Evolutionary conservation across 805 yeast genomes (phyloP).

Genomic region (Zygosaccharomyces siamensis): DNA sequence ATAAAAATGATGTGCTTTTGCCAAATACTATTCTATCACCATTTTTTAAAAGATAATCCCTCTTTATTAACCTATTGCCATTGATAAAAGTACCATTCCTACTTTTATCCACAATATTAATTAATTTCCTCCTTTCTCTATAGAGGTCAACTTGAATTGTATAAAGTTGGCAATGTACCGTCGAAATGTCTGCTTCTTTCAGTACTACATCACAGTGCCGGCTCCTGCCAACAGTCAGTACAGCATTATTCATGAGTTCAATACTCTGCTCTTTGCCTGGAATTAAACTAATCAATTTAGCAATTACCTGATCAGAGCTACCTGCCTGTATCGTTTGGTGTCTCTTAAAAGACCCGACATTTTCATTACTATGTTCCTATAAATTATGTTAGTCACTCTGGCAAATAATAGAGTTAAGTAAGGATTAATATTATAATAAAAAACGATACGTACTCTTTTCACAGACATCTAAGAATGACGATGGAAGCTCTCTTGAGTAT

Average conservation of each 20-base stretch:
- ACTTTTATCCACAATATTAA: conserved; percentile 49
- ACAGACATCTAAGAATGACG: neutral
- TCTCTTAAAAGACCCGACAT: conserved; percentile 14
- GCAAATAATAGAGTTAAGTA: neutral
- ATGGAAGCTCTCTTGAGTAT: neutral
- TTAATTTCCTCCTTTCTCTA: conserved; percentile 34
- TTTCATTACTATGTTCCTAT: conserved; percentile 11
- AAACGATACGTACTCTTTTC: conserved; percentile 13
- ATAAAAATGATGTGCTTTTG: conserved; percentile 47
- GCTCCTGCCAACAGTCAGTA: conserved; percentile 49
- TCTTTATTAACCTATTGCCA: conserved; percentile 46
- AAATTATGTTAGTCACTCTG: conserved; percentile 1
- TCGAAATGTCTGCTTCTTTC: conserved; percentile 57
- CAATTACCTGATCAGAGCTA: conserved; percentile 15
- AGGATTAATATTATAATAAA: neutral
- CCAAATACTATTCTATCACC: conserved; percentile 63
- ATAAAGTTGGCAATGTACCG: conserved; percentile 55
- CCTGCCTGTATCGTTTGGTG: conserved; percentile 13
- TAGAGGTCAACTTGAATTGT: conserved; percentile 38
- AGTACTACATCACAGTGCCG: conserved; percentile 54
- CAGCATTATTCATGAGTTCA: conserved; percentile 33
- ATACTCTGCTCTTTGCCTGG: conserved; percentile 34
- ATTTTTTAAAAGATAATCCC: conserved; percentile 47
- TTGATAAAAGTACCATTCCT: conserved; percentile 67
- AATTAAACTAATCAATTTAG: conserved; percentile 27